phyloP scores from a whole-genome alignment of 2,329 filamentous ascomycete genomes.

The Ceratocystis huliohia region DNA sequence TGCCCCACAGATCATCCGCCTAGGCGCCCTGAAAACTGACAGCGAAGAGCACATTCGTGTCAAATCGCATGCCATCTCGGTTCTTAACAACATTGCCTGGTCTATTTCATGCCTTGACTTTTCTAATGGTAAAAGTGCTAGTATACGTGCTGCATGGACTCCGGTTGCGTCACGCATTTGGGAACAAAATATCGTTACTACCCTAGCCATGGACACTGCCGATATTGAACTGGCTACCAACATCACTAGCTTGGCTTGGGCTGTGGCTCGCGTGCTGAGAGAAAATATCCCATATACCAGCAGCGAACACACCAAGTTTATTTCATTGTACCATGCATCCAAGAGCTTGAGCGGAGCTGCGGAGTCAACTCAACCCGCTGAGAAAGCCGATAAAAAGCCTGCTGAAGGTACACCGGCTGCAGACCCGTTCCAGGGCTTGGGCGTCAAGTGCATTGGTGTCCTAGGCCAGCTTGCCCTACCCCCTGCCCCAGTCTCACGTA shows the following conservation, averaged over 20 bases:
- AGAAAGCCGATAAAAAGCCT: conserved; percentile 22
- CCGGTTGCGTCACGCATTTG: conserved; percentile 44
- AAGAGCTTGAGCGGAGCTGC: not conserved
- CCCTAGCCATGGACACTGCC: conserved; percentile 48
- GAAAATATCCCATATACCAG: conserved; percentile 23
- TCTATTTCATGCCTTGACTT: conserved; percentile 51
- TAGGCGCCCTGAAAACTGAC: conserved; percentile 32
- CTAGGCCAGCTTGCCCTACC: conserved; percentile 49
- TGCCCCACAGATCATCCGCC: conserved; percentile 38
- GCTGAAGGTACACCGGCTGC: conserved; percentile 25
- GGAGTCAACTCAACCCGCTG: conserved; percentile 28
- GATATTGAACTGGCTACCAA: conserved; percentile 49
- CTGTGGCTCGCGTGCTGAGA: conserved; percentile 42
- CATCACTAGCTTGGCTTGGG: conserved; percentile 55
- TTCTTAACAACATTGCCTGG: conserved; percentile 57
- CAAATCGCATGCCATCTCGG: conserved; percentile 43
- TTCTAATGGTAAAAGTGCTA: conserved; percentile 38
- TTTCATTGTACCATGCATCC: conserved; percentile 47
- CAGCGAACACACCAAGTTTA: conserved; percentile 50
- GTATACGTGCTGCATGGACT: conserved; percentile 42
- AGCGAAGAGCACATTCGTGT: conserved; percentile 35
- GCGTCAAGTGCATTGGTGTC: conserved; percentile 55
- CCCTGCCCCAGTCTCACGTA: conserved; percentile 40
- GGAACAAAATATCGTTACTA: conserved; percentile 41
- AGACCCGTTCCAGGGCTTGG: conserved; percentile 49